Percentiles rank a stretch among this genome's conserved stretches.
phyloP scores from a whole-genome alignment of 306 rosid genomes.

The Prunus campanulata region DNA sequence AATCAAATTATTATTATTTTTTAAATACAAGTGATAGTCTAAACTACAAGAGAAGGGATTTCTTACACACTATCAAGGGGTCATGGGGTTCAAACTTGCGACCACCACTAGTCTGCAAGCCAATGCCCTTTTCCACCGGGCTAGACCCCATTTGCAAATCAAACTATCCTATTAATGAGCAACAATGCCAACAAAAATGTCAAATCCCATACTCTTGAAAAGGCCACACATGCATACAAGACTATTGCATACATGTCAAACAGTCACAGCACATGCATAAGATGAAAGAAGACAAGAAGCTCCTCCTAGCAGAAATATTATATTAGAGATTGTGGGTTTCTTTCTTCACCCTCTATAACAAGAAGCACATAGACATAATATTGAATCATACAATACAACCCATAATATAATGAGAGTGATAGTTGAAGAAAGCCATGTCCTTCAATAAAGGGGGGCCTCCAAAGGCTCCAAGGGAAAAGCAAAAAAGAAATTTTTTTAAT shows the following conservation, averaged over 20 bases:
- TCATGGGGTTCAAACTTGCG: no score
- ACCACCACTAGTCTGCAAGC: no score
- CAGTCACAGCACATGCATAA: neutral
- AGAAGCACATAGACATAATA: neutral
- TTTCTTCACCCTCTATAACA: neutral
- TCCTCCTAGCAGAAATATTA: neutral
- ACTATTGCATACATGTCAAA: conserved; percentile 1
- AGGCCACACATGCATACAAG: conserved; percentile 9
- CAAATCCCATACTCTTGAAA: conserved; percentile 16
- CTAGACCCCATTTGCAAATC: no score
- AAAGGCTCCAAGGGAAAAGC: conserved; percentile 6
- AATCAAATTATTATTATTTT: no score
- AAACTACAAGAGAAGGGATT: no score
- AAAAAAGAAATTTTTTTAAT: neutral
- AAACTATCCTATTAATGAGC: no score
- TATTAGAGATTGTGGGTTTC: neutral
- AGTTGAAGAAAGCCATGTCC: conserved; percentile 5
- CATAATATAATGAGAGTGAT: neutral
- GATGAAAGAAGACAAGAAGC: conserved; percentile 1
- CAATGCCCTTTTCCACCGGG: no score
- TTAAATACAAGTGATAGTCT: no score
- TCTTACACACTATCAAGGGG: no score
- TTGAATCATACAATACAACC: neutral
- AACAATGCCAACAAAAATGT: conserved; percentile 6
- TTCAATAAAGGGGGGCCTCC: neutral